phyloP scores from a whole-genome alignment of 2,329 filamentous ascomycete genomes.

The Mycogone perniciosa region DNA sequence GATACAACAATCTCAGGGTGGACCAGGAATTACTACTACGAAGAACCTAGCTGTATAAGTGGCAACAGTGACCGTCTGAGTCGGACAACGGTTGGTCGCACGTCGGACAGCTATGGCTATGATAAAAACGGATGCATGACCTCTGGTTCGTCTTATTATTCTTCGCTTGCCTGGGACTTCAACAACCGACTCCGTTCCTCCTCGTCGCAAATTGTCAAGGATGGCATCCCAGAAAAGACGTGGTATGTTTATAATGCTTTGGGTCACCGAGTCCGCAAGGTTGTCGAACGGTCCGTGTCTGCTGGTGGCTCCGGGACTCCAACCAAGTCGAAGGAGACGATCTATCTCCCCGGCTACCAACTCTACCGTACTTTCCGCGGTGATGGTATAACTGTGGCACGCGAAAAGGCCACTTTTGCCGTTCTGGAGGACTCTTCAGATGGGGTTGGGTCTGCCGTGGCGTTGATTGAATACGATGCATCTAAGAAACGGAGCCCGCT shows the following conservation, averaged over 20 bases:
- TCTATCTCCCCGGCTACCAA: neutral
- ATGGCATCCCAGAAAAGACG: constrained; percentile 15
- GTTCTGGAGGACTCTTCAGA: too few species aligned
- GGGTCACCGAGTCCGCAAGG: constrained; percentile 20
- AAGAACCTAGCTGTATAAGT: neutral
- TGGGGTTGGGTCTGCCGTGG: too few species aligned
- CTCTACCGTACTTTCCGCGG: neutral
- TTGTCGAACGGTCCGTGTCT: constrained; percentile 14
- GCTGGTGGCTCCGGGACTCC: constrained; percentile 12
- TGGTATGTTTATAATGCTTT: constrained; percentile 20
- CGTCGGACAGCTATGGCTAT: too few species aligned
- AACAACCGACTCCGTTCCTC: neutral
- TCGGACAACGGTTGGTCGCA: neutral
- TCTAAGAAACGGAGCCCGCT: neutral
- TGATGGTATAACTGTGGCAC: neutral
- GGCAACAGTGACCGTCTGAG: neutral
- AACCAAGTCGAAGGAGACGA: constrained; percentile 21
- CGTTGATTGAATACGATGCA: neutral
- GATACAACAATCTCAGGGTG: neutral
- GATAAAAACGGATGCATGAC: too few species aligned
- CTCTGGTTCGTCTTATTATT: neutral
- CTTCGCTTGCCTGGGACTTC: neutral
- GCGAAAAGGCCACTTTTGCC: too few species aligned
- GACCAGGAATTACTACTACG: neutral
- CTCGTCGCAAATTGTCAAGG: neutral